Evolutionary conservation across 192 early-diverging fungal genomes (phyloP), one percentile per base, ranked within the genome.

Genomic region (Phycomyces nitens): DNA sequence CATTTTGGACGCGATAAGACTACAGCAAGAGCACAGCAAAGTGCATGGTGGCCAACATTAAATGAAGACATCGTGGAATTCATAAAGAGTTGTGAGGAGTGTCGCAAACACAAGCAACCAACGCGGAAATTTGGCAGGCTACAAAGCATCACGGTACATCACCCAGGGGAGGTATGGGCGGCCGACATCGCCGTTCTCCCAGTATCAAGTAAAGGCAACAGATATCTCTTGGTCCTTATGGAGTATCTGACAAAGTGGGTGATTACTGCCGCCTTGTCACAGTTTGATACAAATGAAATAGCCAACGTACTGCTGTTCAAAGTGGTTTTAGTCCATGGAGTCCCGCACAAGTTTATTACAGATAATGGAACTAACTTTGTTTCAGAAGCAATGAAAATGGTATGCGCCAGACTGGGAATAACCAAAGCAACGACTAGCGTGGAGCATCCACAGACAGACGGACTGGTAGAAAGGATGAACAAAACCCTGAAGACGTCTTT

Each of bases 391-490:
- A 63, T 53, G 51, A 22, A 15, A 0, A 41, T 51, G 1, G 14
- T 63, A 6, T 20, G 26, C 15, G 39, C 3, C 34, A 14, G 14
- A 1, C n/a, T 54, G 39, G 52, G 34, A 39, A 63, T 53, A 15
- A 0, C n/a, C 2, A 39, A 55, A 4, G 5, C 29, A 14, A 41
- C 21, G 20, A 63, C 61, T 21, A 41, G 52, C 15, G 34, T 63
- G 3, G 61, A 63, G 21, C 34, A 63, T 10, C 27, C 34, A 9
- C 51, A 63, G 18, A 0, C 29, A 1, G 51, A 63, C 24, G 29
- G 50, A 15, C 14, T 63, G 5, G 61, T 63, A 4, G 53, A 63
- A 22, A 53, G 61, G 9, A 6, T 53, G 18, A 63, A 63, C 41
- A n/a, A 52, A 14, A 54, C 27, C 1, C 0, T 63, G 1, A 63